Percentiles rank a stretch among this genome's conserved stretches.
These are phyloP conservation scores for Penicillium verrucosum DNA, from an alignment of 2,329 filamentous ascomycete genomes.

Conservation along the genomic window DNA sequence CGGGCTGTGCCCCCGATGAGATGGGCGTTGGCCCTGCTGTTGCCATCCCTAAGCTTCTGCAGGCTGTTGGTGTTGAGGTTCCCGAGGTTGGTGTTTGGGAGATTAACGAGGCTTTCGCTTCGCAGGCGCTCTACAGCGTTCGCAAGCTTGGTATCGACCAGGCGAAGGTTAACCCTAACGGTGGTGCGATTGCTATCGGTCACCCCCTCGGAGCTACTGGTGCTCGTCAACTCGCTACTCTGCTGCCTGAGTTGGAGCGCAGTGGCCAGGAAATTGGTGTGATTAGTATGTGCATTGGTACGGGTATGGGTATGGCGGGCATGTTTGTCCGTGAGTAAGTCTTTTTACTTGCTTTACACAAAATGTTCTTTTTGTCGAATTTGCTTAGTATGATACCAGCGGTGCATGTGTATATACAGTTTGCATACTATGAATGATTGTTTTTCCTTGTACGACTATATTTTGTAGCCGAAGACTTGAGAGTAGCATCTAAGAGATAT, in stretches of 20 bases:
- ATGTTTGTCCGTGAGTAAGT: slow-evolving; percentile 62
- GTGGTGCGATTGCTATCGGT: slow-evolving; percentile 89
- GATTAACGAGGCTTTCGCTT: slow-evolving; percentile 79
- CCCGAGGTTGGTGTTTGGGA: slow-evolving; percentile 82
- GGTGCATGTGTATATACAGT: slow-evolving; percentile 25
- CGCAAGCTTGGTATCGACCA: slow-evolving; percentile 59
- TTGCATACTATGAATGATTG: slow-evolving; percentile 14
- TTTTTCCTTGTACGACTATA: not conserved
- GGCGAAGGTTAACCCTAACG: slow-evolving; percentile 81
- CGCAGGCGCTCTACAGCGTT: slow-evolving; percentile 66
- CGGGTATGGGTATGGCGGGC: slow-evolving; percentile 73
- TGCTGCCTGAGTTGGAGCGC: slow-evolving; percentile 67
- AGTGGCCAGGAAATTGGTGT: slow-evolving; percentile 72
- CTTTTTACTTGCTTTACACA: not conserved
- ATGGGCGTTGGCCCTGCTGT: slow-evolving; percentile 90
- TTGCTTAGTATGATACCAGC: slow-evolving; percentile 18
- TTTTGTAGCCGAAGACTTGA: no score
- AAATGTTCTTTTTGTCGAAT: slow-evolving; percentile 3
- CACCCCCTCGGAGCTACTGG: slow-evolving; percentile 89
- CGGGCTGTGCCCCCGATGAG: slow-evolving; percentile 81
- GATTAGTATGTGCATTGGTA: slow-evolving; percentile 85
- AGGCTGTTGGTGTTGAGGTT: slow-evolving; percentile 61
- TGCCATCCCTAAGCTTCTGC: slow-evolving; percentile 79
- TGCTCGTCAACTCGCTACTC: slow-evolving; percentile 72
- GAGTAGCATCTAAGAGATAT: no score